phyloP scores from a whole-genome alignment of 2,329 filamentous ascomycete species.

The Microcyclospora tardicrescens region DNA sequence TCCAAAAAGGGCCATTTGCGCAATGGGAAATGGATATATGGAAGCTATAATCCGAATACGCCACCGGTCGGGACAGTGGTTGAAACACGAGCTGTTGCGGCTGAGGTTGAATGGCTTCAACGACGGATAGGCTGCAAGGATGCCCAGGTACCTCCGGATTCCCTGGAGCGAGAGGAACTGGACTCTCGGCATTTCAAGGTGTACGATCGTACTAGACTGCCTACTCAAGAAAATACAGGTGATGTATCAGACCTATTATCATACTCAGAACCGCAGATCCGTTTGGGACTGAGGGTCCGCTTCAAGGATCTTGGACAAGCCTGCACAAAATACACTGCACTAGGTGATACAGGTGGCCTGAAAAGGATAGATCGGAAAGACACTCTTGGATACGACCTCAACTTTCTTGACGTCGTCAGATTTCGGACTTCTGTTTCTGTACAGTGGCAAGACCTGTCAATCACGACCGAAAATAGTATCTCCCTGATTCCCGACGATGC shows the following conservation, averaged over 20 bases:
- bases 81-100: constrained; percentile 31
- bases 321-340: constrained; percentile 38
- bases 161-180: constrained; percentile 25
- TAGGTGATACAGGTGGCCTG: constrained; percentile 27
- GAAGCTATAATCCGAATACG: constrained; percentile 38
- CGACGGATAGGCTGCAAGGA: constrained; percentile 19
- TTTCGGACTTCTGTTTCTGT: constrained; percentile 39
- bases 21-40: constrained; percentile 40
- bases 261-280: constrained; percentile 21
- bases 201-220: constrained; percentile 28
- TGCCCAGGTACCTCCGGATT: constrained; percentile 13
- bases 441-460: constrained; percentile 46
- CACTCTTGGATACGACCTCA: constrained; percentile 45
- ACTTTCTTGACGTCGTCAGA: constrained; percentile 40
- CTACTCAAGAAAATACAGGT: constrained; percentile 1
- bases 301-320: constrained; percentile 42
- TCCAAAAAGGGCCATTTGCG: constrained; percentile 41
- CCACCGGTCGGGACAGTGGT: constrained; percentile 40
- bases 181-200: constrained; percentile 29
- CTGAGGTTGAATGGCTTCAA: constrained; percentile 42
- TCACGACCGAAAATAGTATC: constrained; percentile 34
- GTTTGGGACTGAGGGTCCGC: constrained; percentile 29
- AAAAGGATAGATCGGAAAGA: constrained; percentile 33
- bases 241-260: constrained; percentile 15
- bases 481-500: constrained; percentile 37